These are phyloP conservation scores for Lotus japonicus DNA, from an alignment of 306 rosid species.

Conservation along the genomic window DNA sequence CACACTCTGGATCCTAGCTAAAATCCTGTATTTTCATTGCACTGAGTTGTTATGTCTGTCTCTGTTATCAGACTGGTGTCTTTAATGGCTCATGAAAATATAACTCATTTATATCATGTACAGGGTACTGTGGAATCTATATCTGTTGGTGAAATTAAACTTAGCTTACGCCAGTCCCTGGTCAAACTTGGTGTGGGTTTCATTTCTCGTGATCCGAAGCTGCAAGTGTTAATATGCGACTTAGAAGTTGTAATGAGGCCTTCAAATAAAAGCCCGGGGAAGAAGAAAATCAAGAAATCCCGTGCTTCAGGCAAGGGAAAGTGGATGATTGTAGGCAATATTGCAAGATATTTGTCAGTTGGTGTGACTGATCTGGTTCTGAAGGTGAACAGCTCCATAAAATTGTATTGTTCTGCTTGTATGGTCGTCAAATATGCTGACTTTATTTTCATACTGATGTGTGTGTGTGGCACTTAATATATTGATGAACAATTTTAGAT, in stretches of 20 bases:
- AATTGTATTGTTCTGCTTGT: constrained; percentile 12
- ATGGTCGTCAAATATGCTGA: background rate
- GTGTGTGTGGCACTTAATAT: background rate
- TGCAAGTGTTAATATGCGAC: constrained; percentile 87
- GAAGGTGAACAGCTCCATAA: constrained; percentile 51
- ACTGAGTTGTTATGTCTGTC: constrained; percentile 8
- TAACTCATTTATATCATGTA: constrained; percentile 30
- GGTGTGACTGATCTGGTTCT: constrained; percentile 84
- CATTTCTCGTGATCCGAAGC: constrained; percentile 87
- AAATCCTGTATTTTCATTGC: constrained; percentile 3
- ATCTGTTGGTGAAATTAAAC: constrained; percentile 88
- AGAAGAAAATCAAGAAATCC: constrained; percentile 55
- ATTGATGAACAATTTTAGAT: constrained; percentile 1
- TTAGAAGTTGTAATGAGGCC: constrained; percentile 86
- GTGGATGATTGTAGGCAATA: constrained; percentile 84
- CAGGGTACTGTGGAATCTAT: constrained; percentile 93
- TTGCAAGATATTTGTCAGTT: constrained; percentile 87
- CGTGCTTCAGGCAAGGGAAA: constrained; percentile 83
- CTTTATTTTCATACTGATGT: background rate
- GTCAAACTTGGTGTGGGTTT: constrained; percentile 86
- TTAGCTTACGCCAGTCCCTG: constrained; percentile 89
- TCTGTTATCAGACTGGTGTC: constrained; percentile 19
- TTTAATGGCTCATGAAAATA: constrained; percentile 17
- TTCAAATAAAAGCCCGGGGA: constrained; percentile 51
- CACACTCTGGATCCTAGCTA: constrained; percentile 6